Conservation (phyloP, 2,329 filamentous ascomycete species). For the Nemania abortiva region DNA sequence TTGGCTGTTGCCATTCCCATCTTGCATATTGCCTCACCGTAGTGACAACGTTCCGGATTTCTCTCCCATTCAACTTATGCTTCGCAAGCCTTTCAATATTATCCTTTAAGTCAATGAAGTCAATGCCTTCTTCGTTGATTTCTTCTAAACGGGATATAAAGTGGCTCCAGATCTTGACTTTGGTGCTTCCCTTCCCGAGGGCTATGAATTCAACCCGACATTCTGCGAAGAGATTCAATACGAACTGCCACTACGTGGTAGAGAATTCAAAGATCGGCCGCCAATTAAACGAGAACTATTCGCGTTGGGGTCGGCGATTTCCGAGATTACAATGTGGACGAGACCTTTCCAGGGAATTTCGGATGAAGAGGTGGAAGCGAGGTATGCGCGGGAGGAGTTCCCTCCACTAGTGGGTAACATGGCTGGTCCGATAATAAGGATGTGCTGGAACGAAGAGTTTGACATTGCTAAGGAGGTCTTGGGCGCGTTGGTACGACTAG, state of each 20-base stretch:
- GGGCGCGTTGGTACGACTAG: too few relatives aligned
- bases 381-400: not conserved
- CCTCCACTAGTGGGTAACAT: not conserved
- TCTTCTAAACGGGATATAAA: slow-evolving; percentile 31
- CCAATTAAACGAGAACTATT: not conserved
- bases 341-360: not conserved
- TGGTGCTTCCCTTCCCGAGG: slow-evolving; percentile 14
- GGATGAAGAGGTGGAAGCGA: not conserved
- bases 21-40: slow-evolving; percentile 34
- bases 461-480: too few relatives aligned
- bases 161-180: slow-evolving; percentile 40
- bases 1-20: slow-evolving; percentile 14
- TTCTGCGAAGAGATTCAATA: not conserved
- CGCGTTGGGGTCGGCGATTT: not conserved
- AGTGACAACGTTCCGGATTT: slow-evolving; percentile 57
- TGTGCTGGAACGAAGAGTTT: slow-evolving; percentile 3
- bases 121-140: slow-evolving; percentile 10
- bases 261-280: slow-evolving; percentile 1
- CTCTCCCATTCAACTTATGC: slow-evolving; percentile 56
- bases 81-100: slow-evolving; percentile 50
- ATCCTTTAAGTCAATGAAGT: slow-evolving; percentile 35
- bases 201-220: too few relatives aligned
- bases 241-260: not conserved
- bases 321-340: not conserved
- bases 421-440: not conserved